A percentile compares a stretch with the other conserved stretches of the same genome.
phyloP scores from a whole-genome alignment of 2,329 filamentous ascomycete genomes.

The Macrophomina phaseolina region DNA sequence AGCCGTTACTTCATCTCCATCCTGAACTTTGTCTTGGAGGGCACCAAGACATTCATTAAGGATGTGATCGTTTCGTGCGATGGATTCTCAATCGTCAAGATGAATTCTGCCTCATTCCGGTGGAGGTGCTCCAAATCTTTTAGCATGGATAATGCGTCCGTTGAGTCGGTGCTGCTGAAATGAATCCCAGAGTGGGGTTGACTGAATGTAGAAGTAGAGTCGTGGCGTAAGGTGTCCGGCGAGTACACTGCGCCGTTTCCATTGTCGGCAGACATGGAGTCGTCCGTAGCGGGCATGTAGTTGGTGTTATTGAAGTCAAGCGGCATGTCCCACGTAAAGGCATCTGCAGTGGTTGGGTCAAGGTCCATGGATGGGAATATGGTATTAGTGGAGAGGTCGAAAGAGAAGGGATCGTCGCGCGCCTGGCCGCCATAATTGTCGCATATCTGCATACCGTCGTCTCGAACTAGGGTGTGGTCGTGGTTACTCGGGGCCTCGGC shows the following conservation, averaged over 20 bases:
- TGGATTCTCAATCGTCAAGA: slow-evolving; percentile 8
- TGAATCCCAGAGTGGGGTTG: background rate
- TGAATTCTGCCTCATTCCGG: background rate
- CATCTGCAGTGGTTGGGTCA: background rate
- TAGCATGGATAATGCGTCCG: background rate
- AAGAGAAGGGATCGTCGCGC: background rate
- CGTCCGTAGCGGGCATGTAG: slow-evolving; percentile 10
- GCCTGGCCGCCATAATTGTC: background rate
- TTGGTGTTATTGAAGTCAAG: background rate
- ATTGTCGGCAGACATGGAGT: background rate
- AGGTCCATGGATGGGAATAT: background rate
- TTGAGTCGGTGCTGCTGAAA: background rate
- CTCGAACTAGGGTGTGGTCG: background rate
- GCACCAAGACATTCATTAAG: background rate
- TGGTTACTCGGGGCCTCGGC: too few relatives aligned
- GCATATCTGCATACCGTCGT: background rate
- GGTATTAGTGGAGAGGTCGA: background rate
- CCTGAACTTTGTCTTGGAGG: slow-evolving; percentile 4
- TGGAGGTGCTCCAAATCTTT: background rate
- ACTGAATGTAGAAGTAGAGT: background rate
- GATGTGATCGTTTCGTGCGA: background rate
- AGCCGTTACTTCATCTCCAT: slow-evolving; percentile 3
- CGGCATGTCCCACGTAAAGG: background rate
- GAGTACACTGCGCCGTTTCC: background rate
- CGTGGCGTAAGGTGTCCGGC: background rate